A percentile compares a stretch with the other conserved stretches of the same genome.
Conservation (phyloP, 306 rosid species). For the Neltuma alba region DNA sequence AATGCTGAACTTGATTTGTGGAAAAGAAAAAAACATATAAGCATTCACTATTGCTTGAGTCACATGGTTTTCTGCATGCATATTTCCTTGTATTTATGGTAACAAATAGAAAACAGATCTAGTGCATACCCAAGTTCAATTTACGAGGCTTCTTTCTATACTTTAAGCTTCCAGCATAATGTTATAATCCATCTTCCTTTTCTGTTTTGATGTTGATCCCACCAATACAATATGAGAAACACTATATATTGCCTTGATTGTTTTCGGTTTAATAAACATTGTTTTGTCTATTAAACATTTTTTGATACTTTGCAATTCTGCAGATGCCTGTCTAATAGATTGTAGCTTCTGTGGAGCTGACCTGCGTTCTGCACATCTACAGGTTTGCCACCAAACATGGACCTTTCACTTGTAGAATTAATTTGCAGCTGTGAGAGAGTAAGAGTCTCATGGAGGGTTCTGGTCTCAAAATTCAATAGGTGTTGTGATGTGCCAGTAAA, state of each 20-base stretch:
- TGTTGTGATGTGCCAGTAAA: background rate
- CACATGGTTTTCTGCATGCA: constrained; percentile 16
- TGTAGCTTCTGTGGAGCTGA: constrained; percentile 96
- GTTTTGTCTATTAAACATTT: no score
- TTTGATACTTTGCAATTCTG: constrained; percentile 33
- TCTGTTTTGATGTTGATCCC: constrained; percentile 12
- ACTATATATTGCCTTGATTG: background rate
- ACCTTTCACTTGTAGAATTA: constrained; percentile 14
- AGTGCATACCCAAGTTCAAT: constrained; percentile 17
- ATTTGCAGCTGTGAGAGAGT: background rate
- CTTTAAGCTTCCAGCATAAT: constrained; percentile 9
- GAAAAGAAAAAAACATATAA: background rate
- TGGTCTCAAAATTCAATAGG: background rate
- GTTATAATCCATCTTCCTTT: constrained; percentile 31
- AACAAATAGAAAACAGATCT: constrained; percentile 24
- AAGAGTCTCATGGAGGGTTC: background rate
- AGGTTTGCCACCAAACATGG: constrained; percentile 54
- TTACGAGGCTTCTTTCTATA: background rate
- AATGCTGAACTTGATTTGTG: constrained; percentile 22
- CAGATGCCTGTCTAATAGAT: constrained; percentile 86
- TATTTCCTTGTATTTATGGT: constrained; percentile 11
- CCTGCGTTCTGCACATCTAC: constrained; percentile 91
- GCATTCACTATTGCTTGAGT: background rate
- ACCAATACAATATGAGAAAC: background rate
- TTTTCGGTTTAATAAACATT: background rate